Evolutionary conservation across 495 filamentous ascomycete species (phyloP), one percentile per base, ranked within the genome.

Genomic region (Glutinoglossum americanum): DNA sequence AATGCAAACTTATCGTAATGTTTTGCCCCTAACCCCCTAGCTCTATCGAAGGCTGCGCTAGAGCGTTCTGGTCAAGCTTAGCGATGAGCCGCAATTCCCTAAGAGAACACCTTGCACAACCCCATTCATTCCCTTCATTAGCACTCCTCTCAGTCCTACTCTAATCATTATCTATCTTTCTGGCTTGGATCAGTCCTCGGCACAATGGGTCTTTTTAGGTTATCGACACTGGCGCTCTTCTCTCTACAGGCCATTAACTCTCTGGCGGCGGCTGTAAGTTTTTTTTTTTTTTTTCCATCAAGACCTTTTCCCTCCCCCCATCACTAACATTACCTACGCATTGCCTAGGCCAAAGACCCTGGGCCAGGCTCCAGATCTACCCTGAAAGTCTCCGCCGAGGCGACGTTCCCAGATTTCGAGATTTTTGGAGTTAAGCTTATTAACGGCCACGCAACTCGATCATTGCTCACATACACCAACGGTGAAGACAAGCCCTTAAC

Each of bases 361-460:
- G 28, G 15, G 15, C 2, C 49, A 30, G 49, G 21, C 15, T 4
- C 11, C 15, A 28, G 15, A n/a, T 27, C 49, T 1, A 25, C 28
- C 49, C 26, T 95, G 57, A 81, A 84, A 61, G 80, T 94, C 66
- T 76, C 80, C 21, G 76, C 92, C 62, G 73, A 76, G 59, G 81
- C 88, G 51, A 78, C 78, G 57, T 98, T 96, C 78, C 87, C 88
- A 47, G 76, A 85, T 33, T 80, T 85, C 66, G 87, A 92, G 72
- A 83, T 94, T 72, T 94, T 94, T 63, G 92, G 92, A 61, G 79
- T 97, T 61, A 95, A 94, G 77, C 80, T 96, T 57, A 79, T 97
- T 72, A 98, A 98, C 67, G 87, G 88, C 65, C 80, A 82, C 60
- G 77, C 87, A n/a, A 95, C 88, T 55, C 77, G 80, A 67, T 83